Conservation (phyloP, 2,329 filamentous ascomycete species). For the Claviceps arundinis region DNA sequence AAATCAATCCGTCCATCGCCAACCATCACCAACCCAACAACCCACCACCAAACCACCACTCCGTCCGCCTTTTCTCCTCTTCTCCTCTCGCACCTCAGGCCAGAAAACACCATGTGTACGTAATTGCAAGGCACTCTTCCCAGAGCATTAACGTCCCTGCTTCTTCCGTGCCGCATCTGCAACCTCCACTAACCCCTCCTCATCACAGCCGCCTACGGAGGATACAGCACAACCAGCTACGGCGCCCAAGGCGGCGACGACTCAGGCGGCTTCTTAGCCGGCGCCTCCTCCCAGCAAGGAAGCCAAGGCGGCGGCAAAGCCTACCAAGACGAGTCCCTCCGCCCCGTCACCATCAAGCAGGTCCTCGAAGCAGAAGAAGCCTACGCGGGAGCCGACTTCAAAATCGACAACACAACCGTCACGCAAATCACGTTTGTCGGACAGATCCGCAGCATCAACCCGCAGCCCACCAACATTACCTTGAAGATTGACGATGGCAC, state of each 20-base stretch:
- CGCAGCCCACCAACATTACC: constrained; percentile 82
- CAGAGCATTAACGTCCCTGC: constrained; percentile 5
- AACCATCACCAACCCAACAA: not conserved
- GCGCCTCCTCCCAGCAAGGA: constrained; percentile 46
- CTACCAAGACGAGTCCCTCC: constrained; percentile 72
- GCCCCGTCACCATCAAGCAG: constrained; percentile 93
- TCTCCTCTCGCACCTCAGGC: not conserved
- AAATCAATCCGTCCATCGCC: not conserved
- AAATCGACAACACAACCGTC: constrained; percentile 64
- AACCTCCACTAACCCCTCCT: too few species aligned
- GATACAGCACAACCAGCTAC: constrained; percentile 32
- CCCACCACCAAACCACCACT: constrained; percentile 10
- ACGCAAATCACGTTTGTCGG: constrained; percentile 71
- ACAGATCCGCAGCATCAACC: constrained; percentile 75
- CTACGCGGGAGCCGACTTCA: constrained; percentile 61
- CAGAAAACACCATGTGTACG: not conserved
- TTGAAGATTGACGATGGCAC: constrained; percentile 95
- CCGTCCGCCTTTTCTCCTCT: not conserved
- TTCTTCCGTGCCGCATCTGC: too few species aligned
- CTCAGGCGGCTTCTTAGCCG: constrained; percentile 47
- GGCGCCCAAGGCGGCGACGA: constrained; percentile 44
- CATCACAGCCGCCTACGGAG: constrained; percentile 33
- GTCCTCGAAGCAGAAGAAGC: constrained; percentile 69
- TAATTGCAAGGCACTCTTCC: not conserved
- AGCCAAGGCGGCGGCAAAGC: constrained; percentile 40